phyloP scores from a whole-genome alignment of 1,284 basidiomycete genomes.

The Sanghuangporus sanghuang region DNA sequence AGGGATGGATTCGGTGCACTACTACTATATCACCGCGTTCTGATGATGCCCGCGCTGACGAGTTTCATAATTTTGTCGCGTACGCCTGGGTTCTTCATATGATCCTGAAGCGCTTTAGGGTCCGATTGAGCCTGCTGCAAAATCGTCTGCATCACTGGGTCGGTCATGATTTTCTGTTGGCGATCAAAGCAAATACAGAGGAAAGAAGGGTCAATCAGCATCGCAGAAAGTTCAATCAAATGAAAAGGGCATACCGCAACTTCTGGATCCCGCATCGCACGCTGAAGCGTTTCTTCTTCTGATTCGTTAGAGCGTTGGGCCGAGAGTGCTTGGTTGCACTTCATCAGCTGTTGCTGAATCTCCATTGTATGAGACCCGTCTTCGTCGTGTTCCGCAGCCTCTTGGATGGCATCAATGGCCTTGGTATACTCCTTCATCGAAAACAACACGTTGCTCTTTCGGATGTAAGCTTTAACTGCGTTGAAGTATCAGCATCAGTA shows the following conservation, averaged over 20 bases:
- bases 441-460: conserved; percentile 84
- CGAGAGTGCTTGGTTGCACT: conserved; percentile 79
- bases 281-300: conserved; percentile 88
- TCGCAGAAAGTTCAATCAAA: neutral
- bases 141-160: conserved; percentile 91
- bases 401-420: conserved; percentile 78
- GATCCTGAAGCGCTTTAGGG: conserved; percentile 88
- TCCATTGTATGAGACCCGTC: conserved; percentile 78
- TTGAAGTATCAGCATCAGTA: neutral
- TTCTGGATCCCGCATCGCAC: conserved; percentile 98
- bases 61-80: conserved; percentile 88
- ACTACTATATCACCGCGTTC: conserved; percentile 48
- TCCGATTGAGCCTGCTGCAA: conserved; percentile 91
- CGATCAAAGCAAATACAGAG: conserved; percentile 5
- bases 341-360: conserved; percentile 74
- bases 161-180: conserved; percentile 70
- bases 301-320: conserved; percentile 82
- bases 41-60: conserved; percentile 90
- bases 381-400: conserved; percentile 69
- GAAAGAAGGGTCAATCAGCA: neutral
- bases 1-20: conserved; percentile 1
- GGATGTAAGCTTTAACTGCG: conserved; percentile 90
- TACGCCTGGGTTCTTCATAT: conserved; percentile 93
- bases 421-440: conserved; percentile 91
- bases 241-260: conserved; percentile 59